Percentiles rank a stretch among this genome's conserved stretches.
Evolutionary conservation across 345 rosid species (phyloP).

Genomic region (Fremontodendron californicum): DNA sequence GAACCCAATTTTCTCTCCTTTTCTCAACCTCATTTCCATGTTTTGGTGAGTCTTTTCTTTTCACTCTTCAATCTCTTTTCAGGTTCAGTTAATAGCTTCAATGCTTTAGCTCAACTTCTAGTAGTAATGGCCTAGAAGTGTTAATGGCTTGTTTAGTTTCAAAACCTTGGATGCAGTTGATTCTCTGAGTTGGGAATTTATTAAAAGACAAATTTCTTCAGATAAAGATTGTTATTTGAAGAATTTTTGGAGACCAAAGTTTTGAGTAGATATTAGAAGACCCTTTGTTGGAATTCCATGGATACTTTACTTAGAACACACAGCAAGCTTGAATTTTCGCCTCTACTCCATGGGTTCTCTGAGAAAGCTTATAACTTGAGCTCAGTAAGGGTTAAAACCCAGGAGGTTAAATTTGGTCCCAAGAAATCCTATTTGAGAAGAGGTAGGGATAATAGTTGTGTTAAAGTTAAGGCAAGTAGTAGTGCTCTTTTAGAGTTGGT

Average conservation of each 20-base stretch:
- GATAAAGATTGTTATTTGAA: not conserved
- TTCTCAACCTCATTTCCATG: not conserved
- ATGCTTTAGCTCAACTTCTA: not conserved
- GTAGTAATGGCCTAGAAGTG: not conserved
- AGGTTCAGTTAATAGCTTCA: not conserved
- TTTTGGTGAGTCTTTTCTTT: slow-evolving; percentile 22
- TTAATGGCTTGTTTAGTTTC: not conserved
- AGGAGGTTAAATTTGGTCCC: slow-evolving; percentile 41
- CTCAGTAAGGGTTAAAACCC: slow-evolving; percentile 23
- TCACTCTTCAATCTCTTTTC: not conserved
- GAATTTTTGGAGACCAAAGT: slow-evolving; percentile 11
- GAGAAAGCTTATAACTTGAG: slow-evolving; percentile 41
- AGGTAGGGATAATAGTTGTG: slow-evolving; percentile 24
- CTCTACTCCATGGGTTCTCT: slow-evolving; percentile 46
- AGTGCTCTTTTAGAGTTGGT: slow-evolving; percentile 82
- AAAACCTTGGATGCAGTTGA: slow-evolving; percentile 5
- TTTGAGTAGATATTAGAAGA: slow-evolving; percentile 8
- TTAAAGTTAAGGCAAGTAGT: slow-evolving; percentile 40
- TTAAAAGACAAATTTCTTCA: not conserved
- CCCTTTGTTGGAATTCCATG: slow-evolving; percentile 35
- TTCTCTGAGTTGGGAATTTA: slow-evolving; percentile 12
- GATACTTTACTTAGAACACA: slow-evolving; percentile 75
- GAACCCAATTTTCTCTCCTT: not conserved
- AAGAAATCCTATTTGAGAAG: slow-evolving; percentile 41
- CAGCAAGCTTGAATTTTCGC: slow-evolving; percentile 59